Evolutionary conservation across 2,329 filamentous ascomycete species (phyloP).

Genomic region (Exutisphaerella laricina): DNA sequence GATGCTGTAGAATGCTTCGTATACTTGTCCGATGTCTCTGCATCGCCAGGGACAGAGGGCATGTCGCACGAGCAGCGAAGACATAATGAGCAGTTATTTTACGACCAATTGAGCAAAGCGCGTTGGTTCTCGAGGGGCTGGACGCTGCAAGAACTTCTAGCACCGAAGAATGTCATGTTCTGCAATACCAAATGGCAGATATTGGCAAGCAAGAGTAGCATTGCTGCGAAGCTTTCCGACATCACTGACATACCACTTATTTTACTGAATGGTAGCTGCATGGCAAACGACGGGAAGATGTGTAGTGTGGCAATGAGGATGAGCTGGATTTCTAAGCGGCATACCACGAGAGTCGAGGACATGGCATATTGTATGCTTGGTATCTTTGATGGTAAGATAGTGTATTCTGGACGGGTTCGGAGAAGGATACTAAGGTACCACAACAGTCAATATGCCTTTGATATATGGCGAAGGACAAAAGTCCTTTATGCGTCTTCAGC

Average conservation of each 20-base stretch:
- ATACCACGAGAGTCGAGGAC: constrained; percentile 20
- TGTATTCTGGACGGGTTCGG: no score
- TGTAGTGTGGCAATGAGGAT: constrained; percentile 14
- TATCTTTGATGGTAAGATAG: constrained; percentile 14
- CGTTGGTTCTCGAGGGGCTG: neutral
- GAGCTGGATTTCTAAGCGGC: constrained; percentile 20
- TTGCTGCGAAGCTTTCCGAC: neutral
- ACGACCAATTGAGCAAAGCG: neutral
- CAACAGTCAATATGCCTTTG: constrained; percentile 22
- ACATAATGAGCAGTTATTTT: neutral
- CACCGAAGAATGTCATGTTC: neutral
- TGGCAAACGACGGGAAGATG: neutral
- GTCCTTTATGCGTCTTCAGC: constrained; percentile 24
- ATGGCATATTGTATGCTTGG: constrained; percentile 6
- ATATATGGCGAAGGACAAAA: constrained; percentile 21
- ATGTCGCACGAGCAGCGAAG: neutral
- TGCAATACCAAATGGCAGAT: neutral
- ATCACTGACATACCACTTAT: neutral
- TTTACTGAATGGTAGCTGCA: neutral
- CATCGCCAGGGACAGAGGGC: neutral
- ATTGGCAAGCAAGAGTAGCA: neutral
- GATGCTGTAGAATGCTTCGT: constrained; percentile 16
- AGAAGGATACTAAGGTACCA: no score
- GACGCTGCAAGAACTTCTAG: neutral
- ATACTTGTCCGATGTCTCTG: constrained; percentile 13